Base-by-base conservation (phyloP, 345 rosid species). In the Euphorbia tirucalli region DNA sequence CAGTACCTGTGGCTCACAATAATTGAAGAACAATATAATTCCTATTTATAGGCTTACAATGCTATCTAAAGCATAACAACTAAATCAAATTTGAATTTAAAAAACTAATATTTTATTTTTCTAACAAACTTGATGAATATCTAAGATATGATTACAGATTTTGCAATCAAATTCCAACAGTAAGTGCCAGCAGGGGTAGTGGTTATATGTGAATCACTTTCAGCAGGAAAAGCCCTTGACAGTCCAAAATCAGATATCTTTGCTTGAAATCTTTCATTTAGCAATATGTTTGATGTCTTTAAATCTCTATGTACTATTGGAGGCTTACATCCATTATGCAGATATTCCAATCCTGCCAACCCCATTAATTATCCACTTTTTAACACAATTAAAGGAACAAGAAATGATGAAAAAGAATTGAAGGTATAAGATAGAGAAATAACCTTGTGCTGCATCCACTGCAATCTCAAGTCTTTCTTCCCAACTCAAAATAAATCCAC, bases 221-320 rank as follows among this genome's bases (percentile, higher is more conserved):
- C 73, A 70, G 5, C 13, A 15, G 73, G 18, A 28, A 61, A 71
- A 44, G 24, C 30, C 48, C 52, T 71, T 2, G 67, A 71, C 2
- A 71, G 15, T 10, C 74, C 74, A 48, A 71, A 71, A 61, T 71
- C 74, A 25, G 68, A 28, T 9, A 71, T 48, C 46, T 61, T 71
- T 1, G 68, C 68, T 8, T 61, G 32, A 15, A 71, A 31, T 7
- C 49, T 60, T 1, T 71, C 68, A 39, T 46, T 41, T 25, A 71
- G 21, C 16, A 71, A 62, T 4, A 71, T 71, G 68, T 61, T 71
- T 2, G 74, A 8, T 22, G 30, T 71, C 54, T 71, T 71, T 5
- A 71, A 35, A 31, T 71, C 74, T 31, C 74, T 71, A 13, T 71
- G 74, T 2, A 71, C 13, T 44, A 71, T 71, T 6, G 67, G 49